phyloP scores from a whole-genome alignment of 169 alveolate species.

The Theileria parva region DNA sequence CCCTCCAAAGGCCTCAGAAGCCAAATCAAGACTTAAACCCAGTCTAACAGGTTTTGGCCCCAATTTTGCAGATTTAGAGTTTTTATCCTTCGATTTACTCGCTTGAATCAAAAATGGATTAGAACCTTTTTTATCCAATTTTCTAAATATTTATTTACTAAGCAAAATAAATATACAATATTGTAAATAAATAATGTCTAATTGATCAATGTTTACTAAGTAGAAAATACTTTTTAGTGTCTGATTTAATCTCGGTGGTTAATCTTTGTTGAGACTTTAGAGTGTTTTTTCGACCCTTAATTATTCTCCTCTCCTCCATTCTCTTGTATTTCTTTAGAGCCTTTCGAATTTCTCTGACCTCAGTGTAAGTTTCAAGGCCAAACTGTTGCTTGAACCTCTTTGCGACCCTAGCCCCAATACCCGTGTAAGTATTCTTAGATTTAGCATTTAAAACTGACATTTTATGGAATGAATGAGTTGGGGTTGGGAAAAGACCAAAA shows the following conservation, averaged over 20 bases:
- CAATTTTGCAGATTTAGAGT: neutral
- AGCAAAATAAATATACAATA: no score
- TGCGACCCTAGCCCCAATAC: conserved; percentile 67
- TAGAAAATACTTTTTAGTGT: conserved; percentile 15
- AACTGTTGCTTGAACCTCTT: conserved; percentile 54
- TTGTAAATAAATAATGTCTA: no score
- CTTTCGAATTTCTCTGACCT: conserved; percentile 48
- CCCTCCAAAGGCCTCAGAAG: conserved; percentile 54
- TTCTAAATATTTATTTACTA: neutral
- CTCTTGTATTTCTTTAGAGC: conserved; percentile 53
- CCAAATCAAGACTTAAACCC: conserved; percentile 58
- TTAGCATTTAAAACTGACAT: neutral
- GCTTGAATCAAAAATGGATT: conserved; percentile 23
- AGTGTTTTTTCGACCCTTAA: conserved; percentile 33
- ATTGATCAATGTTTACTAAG: no score
- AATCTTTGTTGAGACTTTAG: conserved; percentile 30
- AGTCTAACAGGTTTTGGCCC: conserved; percentile 32
- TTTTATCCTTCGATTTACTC: conserved; percentile 25
- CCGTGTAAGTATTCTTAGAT: conserved; percentile 28
- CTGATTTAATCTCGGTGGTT: neutral
- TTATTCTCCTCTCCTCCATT: conserved; percentile 41
- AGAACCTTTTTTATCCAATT: neutral
- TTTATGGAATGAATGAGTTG: neutral
- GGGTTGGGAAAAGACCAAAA: neutral
- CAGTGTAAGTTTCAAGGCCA: conserved; percentile 29